These are phyloP conservation scores for Lithocarpus polystachyus DNA, from an alignment of 306 rosid species.

Conservation along the genomic window DNA sequence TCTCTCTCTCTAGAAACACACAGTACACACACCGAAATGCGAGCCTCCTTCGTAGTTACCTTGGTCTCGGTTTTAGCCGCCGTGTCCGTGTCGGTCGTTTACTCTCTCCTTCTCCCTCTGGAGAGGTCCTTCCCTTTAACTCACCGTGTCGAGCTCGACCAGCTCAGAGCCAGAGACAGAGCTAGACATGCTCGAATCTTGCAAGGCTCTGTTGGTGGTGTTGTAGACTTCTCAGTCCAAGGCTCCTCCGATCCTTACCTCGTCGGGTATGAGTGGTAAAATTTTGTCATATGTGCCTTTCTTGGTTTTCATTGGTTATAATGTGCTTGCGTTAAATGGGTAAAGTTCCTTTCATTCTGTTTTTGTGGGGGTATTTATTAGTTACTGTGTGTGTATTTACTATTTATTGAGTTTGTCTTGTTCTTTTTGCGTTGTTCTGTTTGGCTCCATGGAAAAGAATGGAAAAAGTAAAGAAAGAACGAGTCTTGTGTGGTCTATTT, in stretches of 20 bases:
- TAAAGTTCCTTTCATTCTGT: neutral
- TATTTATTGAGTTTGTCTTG: neutral
- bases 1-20: neutral
- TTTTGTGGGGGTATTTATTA: too few species aligned
- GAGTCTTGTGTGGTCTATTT: neutral
- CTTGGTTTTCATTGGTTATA: neutral
- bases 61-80: slow-evolving; percentile 27
- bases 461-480: neutral
- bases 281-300: slow-evolving; percentile 24
- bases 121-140: slow-evolving; percentile 55
- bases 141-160: slow-evolving; percentile 47
- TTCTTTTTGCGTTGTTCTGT: neutral
- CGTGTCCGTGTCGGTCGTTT: slow-evolving; percentile 32
- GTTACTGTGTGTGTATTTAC: neutral
- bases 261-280: slow-evolving; percentile 59
- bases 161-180: slow-evolving; percentile 63
- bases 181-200: slow-evolving; percentile 68
- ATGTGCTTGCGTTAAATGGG: slow-evolving; percentile 12
- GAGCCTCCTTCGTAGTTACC: slow-evolving; percentile 17
- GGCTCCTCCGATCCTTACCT: slow-evolving; percentile 77
- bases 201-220: slow-evolving; percentile 51
- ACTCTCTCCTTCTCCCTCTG: slow-evolving; percentile 50
- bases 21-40: slow-evolving; percentile 38
- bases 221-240: slow-evolving; percentile 73
- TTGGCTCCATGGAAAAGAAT: slow-evolving; percentile 12